These are phyloP conservation scores for Phytophthora syringae DNA, from an alignment of 352 stramenopile genomes.

Conservation along the genomic window DNA sequence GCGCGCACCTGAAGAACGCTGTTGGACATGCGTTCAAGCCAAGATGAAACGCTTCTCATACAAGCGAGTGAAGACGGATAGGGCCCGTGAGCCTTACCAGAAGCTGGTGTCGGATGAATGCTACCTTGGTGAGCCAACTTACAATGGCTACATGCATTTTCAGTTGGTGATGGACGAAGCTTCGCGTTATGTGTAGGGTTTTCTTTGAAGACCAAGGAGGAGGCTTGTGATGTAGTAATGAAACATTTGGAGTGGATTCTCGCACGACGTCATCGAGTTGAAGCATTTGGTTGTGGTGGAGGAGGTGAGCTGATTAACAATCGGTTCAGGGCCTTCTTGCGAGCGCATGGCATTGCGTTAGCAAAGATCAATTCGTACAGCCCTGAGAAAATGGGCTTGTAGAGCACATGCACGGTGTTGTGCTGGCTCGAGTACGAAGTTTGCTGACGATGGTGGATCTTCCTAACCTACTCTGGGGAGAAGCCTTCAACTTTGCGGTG, in stretches of 20 bases:
- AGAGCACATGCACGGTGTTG: not conserved
- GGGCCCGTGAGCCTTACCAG: not conserved
- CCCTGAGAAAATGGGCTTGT: not conserved
- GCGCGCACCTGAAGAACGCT: not conserved
- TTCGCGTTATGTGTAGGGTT: not conserved
- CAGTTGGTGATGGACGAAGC: slow-evolving; percentile 5
- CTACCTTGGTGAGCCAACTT: slow-evolving; percentile 1
- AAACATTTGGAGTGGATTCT: slow-evolving; percentile 10
- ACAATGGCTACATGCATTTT: slow-evolving; percentile 5
- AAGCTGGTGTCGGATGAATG: not conserved
- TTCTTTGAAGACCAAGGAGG: slow-evolving; percentile 7
- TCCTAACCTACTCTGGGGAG: not conserved
- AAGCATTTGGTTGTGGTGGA: slow-evolving; percentile 6
- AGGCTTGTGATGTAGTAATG: not conserved
- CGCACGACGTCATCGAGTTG: not conserved
- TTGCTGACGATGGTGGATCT: not conserved
- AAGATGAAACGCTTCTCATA: slow-evolving; percentile 6
- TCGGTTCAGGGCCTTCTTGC: not conserved
- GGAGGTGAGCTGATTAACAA: not conserved
- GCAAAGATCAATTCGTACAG: not conserved
- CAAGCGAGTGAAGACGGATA: slow-evolving; percentile 2
- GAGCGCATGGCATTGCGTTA: not conserved
- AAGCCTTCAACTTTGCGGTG: not conserved
- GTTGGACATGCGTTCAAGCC: slow-evolving; percentile 6
- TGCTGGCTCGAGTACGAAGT: not conserved